Evolutionary conservation across 139 green algal species (phyloP).

Genomic region (Microglena sp.): DNA sequence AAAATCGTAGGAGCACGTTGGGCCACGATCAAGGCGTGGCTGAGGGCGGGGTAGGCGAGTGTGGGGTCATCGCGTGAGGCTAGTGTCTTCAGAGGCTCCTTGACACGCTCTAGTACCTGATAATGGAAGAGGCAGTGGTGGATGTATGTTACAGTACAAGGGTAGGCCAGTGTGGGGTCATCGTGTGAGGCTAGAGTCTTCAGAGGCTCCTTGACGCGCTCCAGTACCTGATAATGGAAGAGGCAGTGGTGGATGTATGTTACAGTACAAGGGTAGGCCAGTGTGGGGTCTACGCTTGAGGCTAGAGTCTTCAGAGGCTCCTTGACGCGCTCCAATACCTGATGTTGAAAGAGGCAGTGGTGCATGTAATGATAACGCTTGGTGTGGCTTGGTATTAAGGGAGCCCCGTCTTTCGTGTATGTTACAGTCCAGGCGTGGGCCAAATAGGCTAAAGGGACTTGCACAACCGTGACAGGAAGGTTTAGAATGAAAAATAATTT

Average conservation of each 20-base stretch:
- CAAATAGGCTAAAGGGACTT: too few species aligned
- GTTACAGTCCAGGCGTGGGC: too few species aligned
- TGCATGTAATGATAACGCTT: too few species aligned
- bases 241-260: not conserved
- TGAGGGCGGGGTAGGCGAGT: conserved; percentile 72
- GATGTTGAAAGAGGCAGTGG: too few species aligned
- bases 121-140: not conserved
- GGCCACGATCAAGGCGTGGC: conserved; percentile 78
- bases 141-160: not conserved
- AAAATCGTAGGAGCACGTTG: conserved; percentile 69
- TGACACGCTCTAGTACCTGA: conserved; percentile 86
- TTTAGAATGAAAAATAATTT: too few species aligned
- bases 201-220: conserved; percentile 82
- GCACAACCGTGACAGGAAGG: too few species aligned
- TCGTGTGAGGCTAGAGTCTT: conserved; percentile 67
- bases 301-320: conserved; percentile 80
- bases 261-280: not conserved
- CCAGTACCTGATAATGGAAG: conserved; percentile 63
- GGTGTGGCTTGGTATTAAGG: too few species aligned
- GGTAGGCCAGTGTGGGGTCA: conserved; percentile 36
- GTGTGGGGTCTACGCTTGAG: conserved; percentile 50
- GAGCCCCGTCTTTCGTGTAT: too few species aligned
- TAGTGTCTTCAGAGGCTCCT: conserved; percentile 82
- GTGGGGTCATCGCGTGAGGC: conserved; percentile 59
- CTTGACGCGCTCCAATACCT: conserved; percentile 87